These are phyloP conservation scores for Colletotrichum eleusines DNA, from an alignment of 2,329 filamentous ascomycete genomes.

Conservation along the genomic window DNA sequence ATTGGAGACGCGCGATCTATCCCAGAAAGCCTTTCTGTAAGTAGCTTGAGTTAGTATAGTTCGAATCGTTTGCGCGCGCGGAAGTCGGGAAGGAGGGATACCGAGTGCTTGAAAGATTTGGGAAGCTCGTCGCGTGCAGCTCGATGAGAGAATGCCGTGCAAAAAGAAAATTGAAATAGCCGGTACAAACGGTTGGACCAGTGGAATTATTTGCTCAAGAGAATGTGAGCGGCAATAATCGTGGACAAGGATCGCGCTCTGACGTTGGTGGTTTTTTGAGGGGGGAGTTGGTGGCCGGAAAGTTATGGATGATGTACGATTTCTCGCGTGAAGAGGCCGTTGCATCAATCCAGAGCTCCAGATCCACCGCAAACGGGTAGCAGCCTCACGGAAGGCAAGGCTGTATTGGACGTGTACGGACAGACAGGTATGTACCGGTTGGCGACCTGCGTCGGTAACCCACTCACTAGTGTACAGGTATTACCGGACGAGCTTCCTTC, in stretches of 20 bases:
- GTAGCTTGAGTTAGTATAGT: slow-evolving; percentile 9
- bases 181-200: slow-evolving; percentile 14
- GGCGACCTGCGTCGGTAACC: slow-evolving; percentile 15
- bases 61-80: neutral
- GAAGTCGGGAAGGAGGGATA: slow-evolving; percentile 6
- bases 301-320: slow-evolving; percentile 28
- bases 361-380: slow-evolving; percentile 38
- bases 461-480: neutral
- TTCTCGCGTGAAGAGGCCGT: slow-evolving; percentile 40
- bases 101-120: slow-evolving; percentile 14
- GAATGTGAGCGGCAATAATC: neutral
- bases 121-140: slow-evolving; percentile 39
- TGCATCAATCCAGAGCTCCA: slow-evolving; percentile 33
- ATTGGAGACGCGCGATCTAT: slow-evolving; percentile 27
- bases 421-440: slow-evolving; percentile 14
- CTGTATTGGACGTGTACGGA: slow-evolving; percentile 9
- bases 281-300: neutral
- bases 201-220: neutral
- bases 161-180: slow-evolving; percentile 22
- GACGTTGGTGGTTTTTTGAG: slow-evolving; percentile 8
- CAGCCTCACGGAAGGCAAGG: slow-evolving; percentile 41
- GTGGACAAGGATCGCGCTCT: neutral
- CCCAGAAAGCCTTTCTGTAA: neutral
- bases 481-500: neutral
- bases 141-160: slow-evolving; percentile 24